Base-by-base conservation (phyloP, 306 rosid species). In the Mimosa bimucronata region DNA sequence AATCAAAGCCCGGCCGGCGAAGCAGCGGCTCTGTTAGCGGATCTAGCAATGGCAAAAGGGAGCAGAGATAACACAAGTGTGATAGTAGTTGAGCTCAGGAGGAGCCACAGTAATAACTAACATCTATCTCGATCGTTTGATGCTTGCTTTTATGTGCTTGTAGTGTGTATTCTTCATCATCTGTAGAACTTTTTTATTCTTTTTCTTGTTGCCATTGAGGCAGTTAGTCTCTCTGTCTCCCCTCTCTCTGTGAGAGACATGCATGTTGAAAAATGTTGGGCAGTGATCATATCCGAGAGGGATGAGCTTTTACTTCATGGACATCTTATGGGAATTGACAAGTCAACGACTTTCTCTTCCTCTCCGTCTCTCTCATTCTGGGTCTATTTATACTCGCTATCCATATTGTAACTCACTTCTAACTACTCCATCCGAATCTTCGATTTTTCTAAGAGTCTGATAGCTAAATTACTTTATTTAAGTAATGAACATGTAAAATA, bases 21-120 rank as follows among this genome's bases (percentile, higher is more conserved):
- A 79, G 98, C 98, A n/a, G 91, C 97, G 14, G 66, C 94, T 0
- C 74, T 88, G 40, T 85, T 94, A 65, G 87, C 82, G 2, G 89
- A 94, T 66, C 81, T 92, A 30, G 97, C 98, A 4, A 79, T 91
- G 85, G 91, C 97, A 60, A 85, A 88, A 75, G 97, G 97, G 57
- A 89, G 95, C 88, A 85, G 80, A 77, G 98, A 94, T 78, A 92
- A 94, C 91, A 91, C 89, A 1, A 94, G 97, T 83, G 97, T 90
- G 21, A 84, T 94, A 5, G 98, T 92, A 0, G 91, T 92, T 13
- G 92, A 90, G 41, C 88, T 94, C 29, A 21, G 29, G 6, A 84
- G 83, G 81, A 82, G 82, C 77, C 46, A 52, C 28, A 0, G 1
- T 23, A 3, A 21, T 19, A 23, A 21, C 3, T 9, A 9, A 57